These are phyloP conservation scores for Hippophae gyantsensis DNA, from an alignment of 306 rosid species.

Conservation along the genomic window DNA sequence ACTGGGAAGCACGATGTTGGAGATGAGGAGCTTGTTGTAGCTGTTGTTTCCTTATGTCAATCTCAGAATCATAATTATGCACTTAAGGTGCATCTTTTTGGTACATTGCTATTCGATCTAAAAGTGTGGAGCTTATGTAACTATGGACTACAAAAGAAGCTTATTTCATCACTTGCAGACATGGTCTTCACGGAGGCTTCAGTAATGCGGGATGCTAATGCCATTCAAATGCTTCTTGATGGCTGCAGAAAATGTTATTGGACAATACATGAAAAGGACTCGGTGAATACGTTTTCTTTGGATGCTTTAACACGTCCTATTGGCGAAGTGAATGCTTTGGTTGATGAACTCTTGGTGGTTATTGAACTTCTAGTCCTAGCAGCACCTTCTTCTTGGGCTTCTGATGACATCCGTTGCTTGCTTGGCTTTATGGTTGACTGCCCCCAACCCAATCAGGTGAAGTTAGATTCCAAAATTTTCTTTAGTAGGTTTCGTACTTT, in stretches of 20 bases:
- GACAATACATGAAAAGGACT: slow-evolving; percentile 74
- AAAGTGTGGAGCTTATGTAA: slow-evolving; percentile 93
- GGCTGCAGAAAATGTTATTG: slow-evolving; percentile 94
- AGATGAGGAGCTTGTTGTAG: slow-evolving; percentile 89
- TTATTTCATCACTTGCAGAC: slow-evolving; percentile 95
- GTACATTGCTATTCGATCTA: slow-evolving; percentile 69
- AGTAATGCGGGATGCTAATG: slow-evolving; percentile 95
- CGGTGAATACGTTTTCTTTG: slow-evolving; percentile 64
- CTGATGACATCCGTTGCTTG: slow-evolving; percentile 66
- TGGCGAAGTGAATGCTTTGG: slow-evolving; percentile 96
- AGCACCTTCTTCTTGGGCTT: slow-evolving; percentile 66
- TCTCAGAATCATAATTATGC: slow-evolving; percentile 61
- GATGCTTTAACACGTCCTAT: slow-evolving; percentile 59
- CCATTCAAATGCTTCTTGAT: slow-evolving; percentile 94
- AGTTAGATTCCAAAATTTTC: slow-evolving; percentile 9
- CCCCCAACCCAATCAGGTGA: slow-evolving; percentile 91
- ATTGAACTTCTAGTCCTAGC: slow-evolving; percentile 84
- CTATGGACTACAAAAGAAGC: slow-evolving; percentile 97
- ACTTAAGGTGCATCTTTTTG: slow-evolving; percentile 88
- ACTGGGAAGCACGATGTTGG: slow-evolving; percentile 54
- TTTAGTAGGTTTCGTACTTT: not conserved
- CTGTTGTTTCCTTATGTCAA: slow-evolving; percentile 82
- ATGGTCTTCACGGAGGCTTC: slow-evolving; percentile 85
- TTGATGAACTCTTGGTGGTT: slow-evolving; percentile 86
- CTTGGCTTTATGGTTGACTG: slow-evolving; percentile 90